Base-by-base conservation (phyloP, 2,329 filamentous ascomycete genomes). In the Rachicladosporium sp. region DNA sequence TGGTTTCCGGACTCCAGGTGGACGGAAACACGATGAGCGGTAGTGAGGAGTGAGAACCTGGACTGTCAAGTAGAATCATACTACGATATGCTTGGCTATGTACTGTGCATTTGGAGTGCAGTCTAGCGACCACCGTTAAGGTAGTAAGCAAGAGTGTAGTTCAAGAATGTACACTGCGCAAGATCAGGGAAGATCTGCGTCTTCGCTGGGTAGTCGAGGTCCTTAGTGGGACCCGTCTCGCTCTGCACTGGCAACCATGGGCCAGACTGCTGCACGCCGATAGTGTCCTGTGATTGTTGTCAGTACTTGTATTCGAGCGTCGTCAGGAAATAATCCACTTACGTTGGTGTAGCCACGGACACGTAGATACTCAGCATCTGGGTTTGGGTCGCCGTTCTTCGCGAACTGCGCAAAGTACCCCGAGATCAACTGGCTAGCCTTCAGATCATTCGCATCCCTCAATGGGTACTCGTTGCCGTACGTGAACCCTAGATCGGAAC, bases 341-440 rank as follows among this genome's bases (percentile, higher is more conserved):
- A 63, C 64, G 44, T 58, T 64, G 4, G 52, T 51, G 44, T 73
- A 72, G 0, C 67, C 66, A 33, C 72, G 62, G 0, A 64, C 65
- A 32, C 49, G 43, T 21, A 76, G 49, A 42, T 67, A 74, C 5
- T 50, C 57, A 4, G 45, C 19, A 10, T 66, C 61, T 0, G 68
- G 66, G 47, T 75, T 76, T 2, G 73, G 73, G 38, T 74, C 56
- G 6, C 65, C 65, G 0, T 56, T 63, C 43, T 67, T 61, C 2
- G 68, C 65, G 46, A 77, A 78, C 2, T 64, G 55, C 1, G 64
- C 63, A 48, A 73, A 76, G 43, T 71, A 71, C 0, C 59, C 62
- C 1, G 59, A 61, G 4, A 62, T 61, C 10, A 72, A 48, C 45
- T 72, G 68, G 8, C 60, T 56, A 0, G 60, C 62, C 40, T 62